phyloP scores from a whole-genome alignment of 1,284 basidiomycete species.

The Cryptococcus sp. region DNA sequence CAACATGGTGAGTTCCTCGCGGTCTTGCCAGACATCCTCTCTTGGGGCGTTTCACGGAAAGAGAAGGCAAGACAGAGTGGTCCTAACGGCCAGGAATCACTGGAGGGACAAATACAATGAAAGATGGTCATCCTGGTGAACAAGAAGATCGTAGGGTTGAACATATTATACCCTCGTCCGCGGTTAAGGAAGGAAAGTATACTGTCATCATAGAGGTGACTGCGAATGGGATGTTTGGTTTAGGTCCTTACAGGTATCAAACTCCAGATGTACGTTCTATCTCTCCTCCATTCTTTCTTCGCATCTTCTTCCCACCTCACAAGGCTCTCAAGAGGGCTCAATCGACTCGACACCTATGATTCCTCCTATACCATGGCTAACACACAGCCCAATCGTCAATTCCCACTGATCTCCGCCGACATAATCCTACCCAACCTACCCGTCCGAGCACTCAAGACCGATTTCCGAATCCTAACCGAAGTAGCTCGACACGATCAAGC shows the following conservation, averaged over 20 bases:
- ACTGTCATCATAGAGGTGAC: slow-evolving; percentile 71
- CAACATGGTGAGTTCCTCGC: slow-evolving; percentile 57
- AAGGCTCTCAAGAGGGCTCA: neutral
- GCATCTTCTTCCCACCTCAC: neutral
- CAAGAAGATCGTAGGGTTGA: slow-evolving; percentile 84
- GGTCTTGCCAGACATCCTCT: no score
- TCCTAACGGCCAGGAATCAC: neutral
- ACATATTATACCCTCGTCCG: slow-evolving; percentile 69
- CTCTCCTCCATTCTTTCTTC: neutral
- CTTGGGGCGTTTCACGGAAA: neutral
- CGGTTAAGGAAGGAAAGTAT: slow-evolving; percentile 59
- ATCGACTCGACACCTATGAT: no score
- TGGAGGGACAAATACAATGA: neutral
- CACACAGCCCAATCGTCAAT: slow-evolving; percentile 59
- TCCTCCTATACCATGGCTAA: neutral
- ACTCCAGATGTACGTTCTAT: slow-evolving; percentile 6
- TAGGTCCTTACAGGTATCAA: slow-evolving; percentile 8
- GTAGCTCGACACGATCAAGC: slow-evolving; percentile 56
- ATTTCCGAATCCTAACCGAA: slow-evolving; percentile 70
- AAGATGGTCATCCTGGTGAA: slow-evolving; percentile 75
- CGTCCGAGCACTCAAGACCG: slow-evolving; percentile 74
- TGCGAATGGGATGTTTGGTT: slow-evolving; percentile 77
- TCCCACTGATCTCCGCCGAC: slow-evolving; percentile 63
- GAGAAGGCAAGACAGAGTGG: neutral
- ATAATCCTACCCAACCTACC: slow-evolving; percentile 81